A percentile compares a stretch with the other conserved stretches of the same genome.
These are phyloP conservation scores for Mentha longifolia DNA, from an alignment of 257 asterid genomes.

Conservation along the genomic window DNA sequence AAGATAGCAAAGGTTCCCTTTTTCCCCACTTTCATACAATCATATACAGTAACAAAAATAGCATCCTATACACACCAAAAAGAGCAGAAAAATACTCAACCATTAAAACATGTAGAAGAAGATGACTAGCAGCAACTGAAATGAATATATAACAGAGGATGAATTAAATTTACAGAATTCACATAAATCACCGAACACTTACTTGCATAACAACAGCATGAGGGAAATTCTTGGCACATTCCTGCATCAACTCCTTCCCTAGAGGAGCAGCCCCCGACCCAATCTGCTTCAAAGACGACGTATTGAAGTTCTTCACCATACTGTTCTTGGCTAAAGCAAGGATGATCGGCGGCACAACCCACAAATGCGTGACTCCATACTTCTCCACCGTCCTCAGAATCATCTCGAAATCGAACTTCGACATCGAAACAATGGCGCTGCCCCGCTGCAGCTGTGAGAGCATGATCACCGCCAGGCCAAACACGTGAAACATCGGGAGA, in stretches of 20 bases:
- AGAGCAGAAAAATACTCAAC: not conserved
- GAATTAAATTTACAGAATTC: not conserved
- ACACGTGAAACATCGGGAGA: conserved; percentile 95
- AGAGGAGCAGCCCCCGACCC: conserved; percentile 97
- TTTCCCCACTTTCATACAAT: not conserved
- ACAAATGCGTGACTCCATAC: conserved; percentile 65
- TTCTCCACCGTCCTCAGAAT: conserved; percentile 65
- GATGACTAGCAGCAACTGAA: not conserved
- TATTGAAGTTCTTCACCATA: conserved; percentile 59
- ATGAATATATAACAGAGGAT: not conserved
- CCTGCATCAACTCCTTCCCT: conserved; percentile 88
- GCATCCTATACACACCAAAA: not conserved
- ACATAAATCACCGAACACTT: not conserved
- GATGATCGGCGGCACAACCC: conserved; percentile 92
- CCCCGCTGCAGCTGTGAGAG: conserved; percentile 86
- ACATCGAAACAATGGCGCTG: conserved; percentile 68
- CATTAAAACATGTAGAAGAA: not conserved
- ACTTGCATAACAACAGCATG: conserved; percentile 78
- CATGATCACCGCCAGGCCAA: conserved; percentile 77
- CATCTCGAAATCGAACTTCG: conserved; percentile 69
- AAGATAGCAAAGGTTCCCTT: too few relatives aligned
- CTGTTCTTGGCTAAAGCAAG: conserved; percentile 73
- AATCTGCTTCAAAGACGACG: conserved; percentile 69
- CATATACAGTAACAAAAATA: not conserved
- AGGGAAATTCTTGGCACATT: conserved; percentile 87